Percentiles rank a stretch among this genome's conserved stretches.
These are phyloP conservation scores for Bondarzewia mesenterica DNA, from an alignment of 1,284 basidiomycete species.

Conservation along the genomic window DNA sequence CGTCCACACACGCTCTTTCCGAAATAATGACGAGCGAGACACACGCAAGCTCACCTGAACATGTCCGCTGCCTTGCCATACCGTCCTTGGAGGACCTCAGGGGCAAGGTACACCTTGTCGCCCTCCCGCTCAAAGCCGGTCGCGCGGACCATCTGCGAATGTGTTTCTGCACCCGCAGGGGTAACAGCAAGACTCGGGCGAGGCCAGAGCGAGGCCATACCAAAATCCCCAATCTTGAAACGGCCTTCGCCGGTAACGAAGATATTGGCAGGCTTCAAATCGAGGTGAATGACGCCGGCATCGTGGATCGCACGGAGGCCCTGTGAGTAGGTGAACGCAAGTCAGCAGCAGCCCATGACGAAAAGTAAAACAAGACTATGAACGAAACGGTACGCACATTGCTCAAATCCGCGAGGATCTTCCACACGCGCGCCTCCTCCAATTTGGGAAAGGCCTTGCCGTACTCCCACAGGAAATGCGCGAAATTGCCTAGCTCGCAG, in stretches of 20 bases:
- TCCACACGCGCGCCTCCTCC: conserved; percentile 95
- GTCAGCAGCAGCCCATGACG: background rate
- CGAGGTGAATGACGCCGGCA: conserved; percentile 87
- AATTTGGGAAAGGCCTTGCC: conserved; percentile 78
- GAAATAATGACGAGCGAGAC: background rate
- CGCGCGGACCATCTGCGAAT: conserved; percentile 18
- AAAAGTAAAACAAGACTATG: conserved; percentile 12
- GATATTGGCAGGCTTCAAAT: conserved; percentile 97
- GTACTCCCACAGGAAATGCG: conserved; percentile 90
- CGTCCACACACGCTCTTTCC: too few species aligned
- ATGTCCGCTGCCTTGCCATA: conserved; percentile 95
- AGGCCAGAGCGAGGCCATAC: conserved; percentile 89
- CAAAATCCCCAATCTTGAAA: conserved; percentile 98
- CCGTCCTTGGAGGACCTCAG: conserved; percentile 87
- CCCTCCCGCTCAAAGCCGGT: conserved; percentile 89
- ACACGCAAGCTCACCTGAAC: conserved; percentile 61
- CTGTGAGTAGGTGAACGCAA: conserved; percentile 26
- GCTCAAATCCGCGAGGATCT: conserved; percentile 87
- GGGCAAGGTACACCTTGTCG: conserved; percentile 97
- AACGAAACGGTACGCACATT: conserved; percentile 50
- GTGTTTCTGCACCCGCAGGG: conserved; percentile 4
- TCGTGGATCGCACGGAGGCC: conserved; percentile 89
- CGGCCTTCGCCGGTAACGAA: conserved; percentile 86
- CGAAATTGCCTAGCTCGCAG: conserved; percentile 88
- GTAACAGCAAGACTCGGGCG: conserved; percentile 31